phyloP scores from a whole-genome alignment of 768 basidiomycete species.

The Multifurca ochricompacta region DNA sequence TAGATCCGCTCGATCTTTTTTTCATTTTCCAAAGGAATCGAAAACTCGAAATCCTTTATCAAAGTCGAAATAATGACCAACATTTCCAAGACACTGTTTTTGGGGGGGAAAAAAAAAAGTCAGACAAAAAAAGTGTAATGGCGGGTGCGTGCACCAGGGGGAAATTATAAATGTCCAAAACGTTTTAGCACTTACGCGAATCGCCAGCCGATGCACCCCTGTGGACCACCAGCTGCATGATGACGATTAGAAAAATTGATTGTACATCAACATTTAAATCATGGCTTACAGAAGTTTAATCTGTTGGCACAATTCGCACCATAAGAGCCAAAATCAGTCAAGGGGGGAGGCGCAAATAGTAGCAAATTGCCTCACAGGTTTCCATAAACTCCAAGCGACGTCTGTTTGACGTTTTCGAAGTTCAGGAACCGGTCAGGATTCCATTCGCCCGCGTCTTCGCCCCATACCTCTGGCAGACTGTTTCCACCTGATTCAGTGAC shows the following conservation, averaged over 20 bases:
- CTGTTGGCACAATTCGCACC: background rate
- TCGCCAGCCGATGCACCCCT: slow-evolving; percentile 17
- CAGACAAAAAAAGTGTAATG: too few relatives aligned
- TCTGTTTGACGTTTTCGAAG: slow-evolving; percentile 2
- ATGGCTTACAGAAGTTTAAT: slow-evolving; percentile 11
- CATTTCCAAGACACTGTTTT: slow-evolving; percentile 18
- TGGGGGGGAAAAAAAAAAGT: too few relatives aligned
- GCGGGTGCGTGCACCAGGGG: too few relatives aligned
- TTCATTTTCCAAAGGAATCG: background rate
- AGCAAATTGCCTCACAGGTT: slow-evolving; percentile 15
- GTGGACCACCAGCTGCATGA: slow-evolving; percentile 8
- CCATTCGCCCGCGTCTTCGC: slow-evolving; percentile 12
- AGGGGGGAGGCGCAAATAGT: background rate
- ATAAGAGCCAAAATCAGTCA: background rate
- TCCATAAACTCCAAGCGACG: slow-evolving; percentile 4
- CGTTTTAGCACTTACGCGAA: slow-evolving; percentile 13
- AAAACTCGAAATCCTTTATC: slow-evolving; percentile 13
- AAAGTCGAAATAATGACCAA: slow-evolving; percentile 6
- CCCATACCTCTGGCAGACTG: slow-evolving; percentile 15
- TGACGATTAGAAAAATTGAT: background rate
- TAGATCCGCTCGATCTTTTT: background rate
- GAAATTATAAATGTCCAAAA: too few relatives aligned
- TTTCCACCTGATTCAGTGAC: background rate
- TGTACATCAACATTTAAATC: background rate
- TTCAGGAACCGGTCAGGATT: slow-evolving; percentile 14